A percentile compares a stretch with the other conserved stretches of the same genome.
Conservation (phyloP, 768 basidiomycete genomes). For the Russula dissimulans region DNA sequence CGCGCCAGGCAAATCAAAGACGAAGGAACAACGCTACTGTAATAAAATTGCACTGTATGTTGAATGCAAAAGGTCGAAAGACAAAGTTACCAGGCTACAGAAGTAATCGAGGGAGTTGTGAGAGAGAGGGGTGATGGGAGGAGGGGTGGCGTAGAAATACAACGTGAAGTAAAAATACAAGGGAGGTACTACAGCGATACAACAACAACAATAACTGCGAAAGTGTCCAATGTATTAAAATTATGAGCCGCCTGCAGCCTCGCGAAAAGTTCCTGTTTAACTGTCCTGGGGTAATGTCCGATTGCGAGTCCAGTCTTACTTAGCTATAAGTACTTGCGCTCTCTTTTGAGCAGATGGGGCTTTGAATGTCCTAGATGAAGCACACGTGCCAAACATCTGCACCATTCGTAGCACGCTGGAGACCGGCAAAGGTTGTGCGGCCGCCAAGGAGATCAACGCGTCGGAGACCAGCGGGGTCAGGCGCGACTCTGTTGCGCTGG, state of each 20-base stretch:
- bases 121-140: neutral
- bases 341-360: neutral
- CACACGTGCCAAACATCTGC: conserved; percentile 12
- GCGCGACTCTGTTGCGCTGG: conserved; percentile 10
- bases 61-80: neutral
- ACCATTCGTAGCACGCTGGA: conserved; percentile 14
- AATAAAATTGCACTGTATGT: too few species aligned
- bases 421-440: conserved; percentile 11
- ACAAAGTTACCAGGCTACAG: neutral
- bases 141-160: neutral
- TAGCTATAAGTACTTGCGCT: conserved; percentile 1
- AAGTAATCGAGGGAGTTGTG: neutral
- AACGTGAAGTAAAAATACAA: neutral
- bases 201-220: neutral
- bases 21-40: too few species aligned
- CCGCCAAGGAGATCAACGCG: conserved; percentile 16
- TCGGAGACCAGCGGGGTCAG: conserved; percentile 11
- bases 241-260: neutral
- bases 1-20: too few species aligned
- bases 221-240: neutral
- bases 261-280: neutral
- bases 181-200: neutral
- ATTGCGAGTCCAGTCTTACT: conserved; percentile 1
- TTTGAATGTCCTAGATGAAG: conserved; percentile 3
- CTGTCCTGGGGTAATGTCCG: neutral